phyloP scores from a whole-genome alignment of 768 basidiomycete species.

The Leccinum sublutescens region DNA sequence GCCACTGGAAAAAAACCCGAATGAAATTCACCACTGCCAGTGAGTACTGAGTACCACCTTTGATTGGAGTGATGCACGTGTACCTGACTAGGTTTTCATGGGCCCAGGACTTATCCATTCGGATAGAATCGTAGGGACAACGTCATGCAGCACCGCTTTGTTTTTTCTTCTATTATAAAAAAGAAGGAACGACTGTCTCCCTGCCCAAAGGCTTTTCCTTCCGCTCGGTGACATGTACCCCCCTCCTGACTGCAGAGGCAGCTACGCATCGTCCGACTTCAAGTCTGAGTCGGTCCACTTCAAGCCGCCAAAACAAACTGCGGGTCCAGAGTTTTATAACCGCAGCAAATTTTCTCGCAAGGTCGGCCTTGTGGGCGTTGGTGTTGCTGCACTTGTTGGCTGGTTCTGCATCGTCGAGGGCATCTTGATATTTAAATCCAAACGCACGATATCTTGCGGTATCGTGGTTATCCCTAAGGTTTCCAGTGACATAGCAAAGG shows the following conservation, averaged over 20 bases:
- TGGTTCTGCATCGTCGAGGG: slow-evolving; percentile 24
- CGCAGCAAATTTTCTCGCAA: slow-evolving; percentile 25
- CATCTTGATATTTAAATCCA: slow-evolving; percentile 21
- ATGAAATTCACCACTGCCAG: not conserved
- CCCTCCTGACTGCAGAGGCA: not conserved
- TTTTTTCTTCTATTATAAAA: no score
- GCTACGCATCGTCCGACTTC: slow-evolving; percentile 15
- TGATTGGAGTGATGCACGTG: not conserved
- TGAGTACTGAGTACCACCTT: not conserved
- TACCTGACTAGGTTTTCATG: not conserved
- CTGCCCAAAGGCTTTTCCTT: not conserved
- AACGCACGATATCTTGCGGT: slow-evolving; percentile 24
- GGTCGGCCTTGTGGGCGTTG: slow-evolving; percentile 25
- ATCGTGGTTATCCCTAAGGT: slow-evolving; percentile 17
- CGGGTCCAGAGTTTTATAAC: slow-evolving; percentile 30
- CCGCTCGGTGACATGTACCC: slow-evolving; percentile 8
- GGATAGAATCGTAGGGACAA: slow-evolving; percentile 7
- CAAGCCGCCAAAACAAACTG: slow-evolving; percentile 17
- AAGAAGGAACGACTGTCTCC: no score
- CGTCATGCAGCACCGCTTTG: no score
- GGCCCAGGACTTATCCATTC: not conserved
- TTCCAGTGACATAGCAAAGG: no score
- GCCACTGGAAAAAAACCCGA: not conserved
- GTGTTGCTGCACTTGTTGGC: slow-evolving; percentile 22
- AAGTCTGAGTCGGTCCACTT: slow-evolving; percentile 17